These are phyloP conservation scores for Fusarium bulbicola DNA, from an alignment of 2,329 filamentous ascomycete species.

Conservation along the genomic window DNA sequence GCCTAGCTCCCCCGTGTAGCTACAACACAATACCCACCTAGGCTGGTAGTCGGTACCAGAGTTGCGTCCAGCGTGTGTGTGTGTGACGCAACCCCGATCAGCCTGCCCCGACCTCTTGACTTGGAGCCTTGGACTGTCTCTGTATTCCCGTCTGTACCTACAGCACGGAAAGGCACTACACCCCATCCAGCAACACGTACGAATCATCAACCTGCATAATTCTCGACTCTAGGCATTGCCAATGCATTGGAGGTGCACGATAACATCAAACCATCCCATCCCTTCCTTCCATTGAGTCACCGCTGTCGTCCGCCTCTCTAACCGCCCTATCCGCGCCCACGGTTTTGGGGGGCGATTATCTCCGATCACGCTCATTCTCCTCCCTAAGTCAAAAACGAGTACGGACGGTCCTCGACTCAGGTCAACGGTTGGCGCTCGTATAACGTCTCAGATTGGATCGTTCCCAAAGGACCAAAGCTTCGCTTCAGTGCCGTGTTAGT, in stretches of 20 bases:
- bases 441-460: conserved; percentile 30
- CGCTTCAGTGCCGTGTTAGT: conserved; percentile 38
- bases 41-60: background rate
- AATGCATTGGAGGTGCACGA: conserved; percentile 9
- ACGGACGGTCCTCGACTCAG: conserved; percentile 20
- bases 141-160: conserved; percentile 17
- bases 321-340: conserved; percentile 34
- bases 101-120: conserved; percentile 4
- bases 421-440: conserved; percentile 35
- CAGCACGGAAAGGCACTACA: conserved; percentile 6
- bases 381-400: background rate
- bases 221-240: conserved; percentile 30
- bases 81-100: conserved; percentile 38
- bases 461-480: conserved; percentile 27
- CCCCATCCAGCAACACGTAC: conserved; percentile 30
- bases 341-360: conserved; percentile 4
- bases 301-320: conserved; percentile 17
- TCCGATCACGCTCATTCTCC: conserved; percentile 37
- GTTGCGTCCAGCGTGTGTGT: conserved; percentile 6
- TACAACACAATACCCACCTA: background rate
- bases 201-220: conserved; percentile 39
- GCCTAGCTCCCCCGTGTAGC: conserved; percentile 8
- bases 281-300: conserved; percentile 24
- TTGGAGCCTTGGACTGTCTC: conserved; percentile 1
- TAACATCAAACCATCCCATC: conserved; percentile 33